Evolutionary conservation across 768 basidiomycete genomes (phyloP).

Genomic region (Hypsizygus marmoreus): DNA sequence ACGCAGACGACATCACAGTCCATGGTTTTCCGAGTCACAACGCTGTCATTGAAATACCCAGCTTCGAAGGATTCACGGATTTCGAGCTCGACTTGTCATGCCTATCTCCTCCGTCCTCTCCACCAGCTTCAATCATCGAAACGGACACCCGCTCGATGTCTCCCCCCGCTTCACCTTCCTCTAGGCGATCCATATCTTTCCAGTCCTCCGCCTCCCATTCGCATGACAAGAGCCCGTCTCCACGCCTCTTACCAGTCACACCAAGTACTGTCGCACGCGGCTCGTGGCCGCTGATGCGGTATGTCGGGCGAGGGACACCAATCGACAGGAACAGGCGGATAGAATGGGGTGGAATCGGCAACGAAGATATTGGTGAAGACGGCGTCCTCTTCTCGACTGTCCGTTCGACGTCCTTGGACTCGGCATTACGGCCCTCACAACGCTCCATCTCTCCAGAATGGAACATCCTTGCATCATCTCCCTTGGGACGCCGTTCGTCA

Average conservation of each 20-base stretch:
- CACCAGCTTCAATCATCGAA: conserved; percentile 35
- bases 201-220: conserved; percentile 33
- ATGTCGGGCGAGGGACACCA: conserved; percentile 51
- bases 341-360: conserved; percentile 45
- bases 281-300: conserved; percentile 46
- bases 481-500: conserved; percentile 31
- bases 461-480: conserved; percentile 34
- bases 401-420: conserved; percentile 43
- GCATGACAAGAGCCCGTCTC: conserved; percentile 27
- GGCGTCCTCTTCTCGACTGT: conserved; percentile 42
- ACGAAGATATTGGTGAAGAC: conserved; percentile 44
- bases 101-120: conserved; percentile 44
- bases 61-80: conserved; percentile 46
- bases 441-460: conserved; percentile 44
- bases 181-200: conserved; percentile 35
- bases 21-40: conserved; percentile 21
- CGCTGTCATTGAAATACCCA: conserved; percentile 22
- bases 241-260: conserved; percentile 27
- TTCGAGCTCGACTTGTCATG: conserved; percentile 49
- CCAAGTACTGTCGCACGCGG: conserved; percentile 33
- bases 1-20: conserved; percentile 28
- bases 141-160: conserved; percentile 31
- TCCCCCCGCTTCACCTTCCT: conserved; percentile 33
- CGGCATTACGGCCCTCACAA: conserved; percentile 24
- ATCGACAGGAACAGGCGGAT: conserved; percentile 43